Percentiles rank a stretch among this genome's conserved stretches.
Conservation (phyloP, 1,139 yeast species). For the Zygoascus hellenicus region DNA sequence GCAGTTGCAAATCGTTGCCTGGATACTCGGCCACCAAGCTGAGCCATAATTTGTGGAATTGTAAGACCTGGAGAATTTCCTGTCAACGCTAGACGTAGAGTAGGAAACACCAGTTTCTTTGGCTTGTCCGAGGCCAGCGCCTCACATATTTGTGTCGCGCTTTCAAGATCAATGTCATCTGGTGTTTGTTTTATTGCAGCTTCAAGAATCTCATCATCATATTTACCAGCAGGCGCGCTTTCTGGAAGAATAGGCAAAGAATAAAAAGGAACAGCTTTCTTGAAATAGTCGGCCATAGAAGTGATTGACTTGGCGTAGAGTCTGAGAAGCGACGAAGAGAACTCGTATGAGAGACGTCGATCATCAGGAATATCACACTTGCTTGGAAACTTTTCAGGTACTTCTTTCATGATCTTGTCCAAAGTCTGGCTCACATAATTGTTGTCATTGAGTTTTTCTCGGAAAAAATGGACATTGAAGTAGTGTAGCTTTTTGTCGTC, state of each 20-base stretch:
- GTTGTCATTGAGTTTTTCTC: constrained; percentile 23
- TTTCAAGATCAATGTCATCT: not conserved
- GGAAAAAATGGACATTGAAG: constrained; percentile 64
- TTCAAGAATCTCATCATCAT: constrained; percentile 4
- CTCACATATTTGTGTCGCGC: constrained; percentile 8
- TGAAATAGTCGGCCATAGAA: constrained; percentile 20
- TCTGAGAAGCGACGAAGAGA: constrained; percentile 18
- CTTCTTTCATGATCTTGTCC: constrained; percentile 12
- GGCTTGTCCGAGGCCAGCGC: constrained; percentile 11
- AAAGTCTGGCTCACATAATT: constrained; percentile 13
- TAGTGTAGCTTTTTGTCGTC: constrained; percentile 65
- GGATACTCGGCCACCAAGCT: constrained; percentile 46
- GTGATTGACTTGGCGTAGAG: constrained; percentile 19
- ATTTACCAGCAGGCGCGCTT: not conserved
- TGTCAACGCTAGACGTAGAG: constrained; percentile 65
- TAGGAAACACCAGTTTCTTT: constrained; percentile 46
- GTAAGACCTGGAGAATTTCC: constrained; percentile 70
- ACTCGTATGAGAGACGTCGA: constrained; percentile 14
- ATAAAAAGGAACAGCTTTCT: constrained; percentile 10
- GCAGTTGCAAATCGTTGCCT: constrained; percentile 2
- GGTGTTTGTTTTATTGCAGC: not conserved
- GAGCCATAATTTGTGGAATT: constrained; percentile 51
- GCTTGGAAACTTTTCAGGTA: constrained; percentile 12
- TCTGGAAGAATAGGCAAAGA: constrained; percentile 6
- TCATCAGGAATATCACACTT: constrained; percentile 17